phyloP scores from a whole-genome alignment of 441 rosid genomes.

The Lepidium campestre region DNA sequence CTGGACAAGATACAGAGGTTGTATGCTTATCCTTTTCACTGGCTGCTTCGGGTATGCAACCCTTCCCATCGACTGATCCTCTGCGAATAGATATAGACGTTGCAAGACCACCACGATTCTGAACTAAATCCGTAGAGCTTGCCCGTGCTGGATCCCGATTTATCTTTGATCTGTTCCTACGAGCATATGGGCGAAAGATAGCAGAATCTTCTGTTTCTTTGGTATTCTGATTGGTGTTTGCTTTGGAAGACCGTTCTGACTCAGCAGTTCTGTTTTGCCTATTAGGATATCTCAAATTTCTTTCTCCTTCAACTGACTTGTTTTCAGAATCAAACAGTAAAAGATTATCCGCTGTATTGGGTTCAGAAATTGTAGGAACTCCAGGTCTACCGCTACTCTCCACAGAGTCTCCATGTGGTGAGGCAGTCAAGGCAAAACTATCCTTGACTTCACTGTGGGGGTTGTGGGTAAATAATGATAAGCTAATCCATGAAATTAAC shows the following conservation, averaged over 20 bases:
- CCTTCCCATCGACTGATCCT: slow-evolving; percentile 56
- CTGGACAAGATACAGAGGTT: slow-evolving; percentile 38
- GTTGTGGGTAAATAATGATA: slow-evolving; percentile 24
- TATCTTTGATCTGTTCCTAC: slow-evolving; percentile 87
- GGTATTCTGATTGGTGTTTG: slow-evolving; percentile 55
- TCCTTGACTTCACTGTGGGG: slow-evolving; percentile 85
- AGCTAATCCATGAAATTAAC: slow-evolving; percentile 19
- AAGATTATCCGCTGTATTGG: slow-evolving; percentile 86
- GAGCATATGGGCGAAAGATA: slow-evolving; percentile 93
- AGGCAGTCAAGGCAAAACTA: slow-evolving; percentile 88
- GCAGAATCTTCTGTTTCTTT: slow-evolving; percentile 98
- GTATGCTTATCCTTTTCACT: slow-evolving; percentile 50
- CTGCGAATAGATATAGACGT: slow-evolving; percentile 45
- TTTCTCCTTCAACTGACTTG: slow-evolving; percentile 57
- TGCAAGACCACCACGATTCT: slow-evolving; percentile 69
- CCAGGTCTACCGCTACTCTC: slow-evolving; percentile 97
- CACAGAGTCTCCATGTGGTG: slow-evolving; percentile 93
- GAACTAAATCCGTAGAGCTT: slow-evolving; percentile 65
- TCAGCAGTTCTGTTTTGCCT: slow-evolving; percentile 49
- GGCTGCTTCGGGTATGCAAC: slow-evolving; percentile 46
- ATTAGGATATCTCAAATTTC: slow-evolving; percentile 40
- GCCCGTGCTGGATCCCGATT: slow-evolving; percentile 85
- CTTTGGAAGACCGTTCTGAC: slow-evolving; percentile 64
- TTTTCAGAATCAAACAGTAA: slow-evolving; percentile 78
- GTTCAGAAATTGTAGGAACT: slow-evolving; percentile 65